Base-by-base conservation (phyloP, 768 basidiomycete species). In the Tulasnella sp. region DNA sequence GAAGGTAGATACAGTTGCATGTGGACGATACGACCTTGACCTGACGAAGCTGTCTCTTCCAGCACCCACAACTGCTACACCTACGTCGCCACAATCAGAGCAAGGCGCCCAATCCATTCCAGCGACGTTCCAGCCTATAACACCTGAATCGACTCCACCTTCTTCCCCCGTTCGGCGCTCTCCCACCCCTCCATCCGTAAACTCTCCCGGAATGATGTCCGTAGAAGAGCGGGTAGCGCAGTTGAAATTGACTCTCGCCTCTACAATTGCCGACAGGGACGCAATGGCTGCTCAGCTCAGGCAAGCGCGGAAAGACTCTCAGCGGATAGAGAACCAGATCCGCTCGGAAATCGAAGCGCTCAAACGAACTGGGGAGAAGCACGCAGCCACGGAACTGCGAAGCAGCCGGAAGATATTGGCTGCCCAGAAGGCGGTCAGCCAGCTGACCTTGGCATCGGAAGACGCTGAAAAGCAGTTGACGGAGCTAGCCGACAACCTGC, bases 371-470 rank as follows among this genome's bases (percentile, higher is more conserved):
- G 91, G 91, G 4, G 95, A 97, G 81, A 95, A 94, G 81, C 89
- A 92, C 77, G 85, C 88, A 0, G 87, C 89, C 0, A 88, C 89
- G 2, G 96, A 98, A 83, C 86, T 89, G 32, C 89, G 95, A n/a
- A 90, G 91, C 13, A 90, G 90, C 67, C 95, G 97, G 83, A 96
- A 95, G 81, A 90, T 92, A 13, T 87, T 95, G 15, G 93, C 96
- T 0, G 85, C 97, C 51, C 95, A 96, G 82, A 95, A 97, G 82
- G 92, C 94, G 2, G 91, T 92, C 16, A 95, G 93, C 82, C 90
- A 93, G 75, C 90, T 93, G 13, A 90, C 89, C 80, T 87, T 89
- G 7, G 87, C 86, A 0, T 86, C 89, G 11, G 85, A 84, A 29
- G 85, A 88, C 18, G 81, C 89, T 76, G 83, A 90, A 83, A 81